Evolutionary conservation across 2,329 filamentous ascomycete species (phyloP), one percentile per base, ranked within the genome.

Genomic region (Sporothrix pseudoabietina): DNA sequence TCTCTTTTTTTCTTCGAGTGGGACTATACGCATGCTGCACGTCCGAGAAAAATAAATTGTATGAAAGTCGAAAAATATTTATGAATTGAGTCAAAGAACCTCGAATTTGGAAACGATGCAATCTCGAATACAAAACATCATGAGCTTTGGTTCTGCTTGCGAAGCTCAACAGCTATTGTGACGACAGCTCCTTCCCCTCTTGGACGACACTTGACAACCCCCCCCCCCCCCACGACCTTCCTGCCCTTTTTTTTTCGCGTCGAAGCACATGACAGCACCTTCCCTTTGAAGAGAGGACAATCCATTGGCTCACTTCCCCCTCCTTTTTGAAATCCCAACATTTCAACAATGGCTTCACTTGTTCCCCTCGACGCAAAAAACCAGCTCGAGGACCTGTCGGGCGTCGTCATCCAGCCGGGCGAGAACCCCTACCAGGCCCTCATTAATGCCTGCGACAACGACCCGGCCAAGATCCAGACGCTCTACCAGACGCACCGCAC

Each of bases 381-480:
- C 79, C 86, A 85, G 80, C 79, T 88, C 12, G 84, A 87, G 77
- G 86, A 89, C 71, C 80, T 89, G 35, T 88, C 87, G 0, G 87
- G 87, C 16, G 81, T 87, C 68, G 78, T 81, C 26, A 78, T 85
- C 73, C 79, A 83, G 75, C 84, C 85, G 0, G 87, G 86, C 63
- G 87, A 88, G 78, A 97, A 96, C 77, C 93, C 93, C 0, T 96
- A 94, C 79, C 86, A 92, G 76, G 89, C 90, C 22, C 83, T 97
- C 74, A 92, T 97, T 74, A 81, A 86, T 57, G 87, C 87, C 10
- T 94, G 91, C 79, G 82, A 89, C 66, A 84, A 91, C 79, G 84
- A 93, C 76, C 83, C 89, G 91, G 81, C 82, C 30, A 83, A 90
- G 78, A 90, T 97, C 12, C 92, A 94, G 82, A 81, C 83, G 7